Evolutionary conservation across 164 flowering plant genomes (phyloP).

Genomic region (Stephania japonica): DNA sequence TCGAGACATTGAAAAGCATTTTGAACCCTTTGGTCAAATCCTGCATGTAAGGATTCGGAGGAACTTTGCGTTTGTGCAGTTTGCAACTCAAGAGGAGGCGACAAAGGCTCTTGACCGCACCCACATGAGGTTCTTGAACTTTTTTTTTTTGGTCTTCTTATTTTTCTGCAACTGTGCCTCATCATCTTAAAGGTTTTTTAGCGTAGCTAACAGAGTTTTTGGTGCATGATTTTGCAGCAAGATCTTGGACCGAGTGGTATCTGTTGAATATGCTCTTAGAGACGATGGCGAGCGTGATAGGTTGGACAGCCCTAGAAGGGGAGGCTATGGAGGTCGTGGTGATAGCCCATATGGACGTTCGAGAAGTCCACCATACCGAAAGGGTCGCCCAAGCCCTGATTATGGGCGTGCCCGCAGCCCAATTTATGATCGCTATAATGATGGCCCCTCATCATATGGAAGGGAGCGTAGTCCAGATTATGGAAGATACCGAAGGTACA

Average conservation of each 20-base stretch:
- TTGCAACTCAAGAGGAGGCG: slow-evolving; percentile 88
- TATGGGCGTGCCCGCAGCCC: slow-evolving; percentile 36
- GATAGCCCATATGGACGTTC: slow-evolving; percentile 29
- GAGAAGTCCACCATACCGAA: slow-evolving; percentile 24
- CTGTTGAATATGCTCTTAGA: slow-evolving; percentile 89
- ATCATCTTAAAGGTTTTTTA: neutral
- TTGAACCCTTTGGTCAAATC: slow-evolving; percentile 78
- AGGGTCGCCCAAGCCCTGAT: slow-evolving; percentile 32
- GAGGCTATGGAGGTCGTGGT: slow-evolving; percentile 25
- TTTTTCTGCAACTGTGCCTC: neutral
- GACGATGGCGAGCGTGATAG: slow-evolving; percentile 74
- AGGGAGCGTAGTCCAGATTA: slow-evolving; percentile 30
- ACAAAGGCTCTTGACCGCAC: slow-evolving; percentile 87
- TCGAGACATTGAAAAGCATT: slow-evolving; percentile 72
- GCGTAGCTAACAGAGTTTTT: neutral
- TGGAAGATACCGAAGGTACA: slow-evolving; percentile 29
- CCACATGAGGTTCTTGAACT: slow-evolving; percentile 62
- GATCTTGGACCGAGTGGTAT: slow-evolving; percentile 79
- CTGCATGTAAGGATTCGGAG: slow-evolving; percentile 67
- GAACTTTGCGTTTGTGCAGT: slow-evolving; percentile 94
- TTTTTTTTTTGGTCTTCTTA: neutral
- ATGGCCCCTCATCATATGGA: slow-evolving; percentile 22
- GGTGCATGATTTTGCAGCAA: slow-evolving; percentile 43
- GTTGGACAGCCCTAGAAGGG: slow-evolving; percentile 55
- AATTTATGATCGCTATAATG: slow-evolving; percentile 25